Percentiles rank a stretch among this genome's conserved stretches.
Conservation (phyloP, 495 filamentous ascomycete species). For the Neurospora intermedia region DNA sequence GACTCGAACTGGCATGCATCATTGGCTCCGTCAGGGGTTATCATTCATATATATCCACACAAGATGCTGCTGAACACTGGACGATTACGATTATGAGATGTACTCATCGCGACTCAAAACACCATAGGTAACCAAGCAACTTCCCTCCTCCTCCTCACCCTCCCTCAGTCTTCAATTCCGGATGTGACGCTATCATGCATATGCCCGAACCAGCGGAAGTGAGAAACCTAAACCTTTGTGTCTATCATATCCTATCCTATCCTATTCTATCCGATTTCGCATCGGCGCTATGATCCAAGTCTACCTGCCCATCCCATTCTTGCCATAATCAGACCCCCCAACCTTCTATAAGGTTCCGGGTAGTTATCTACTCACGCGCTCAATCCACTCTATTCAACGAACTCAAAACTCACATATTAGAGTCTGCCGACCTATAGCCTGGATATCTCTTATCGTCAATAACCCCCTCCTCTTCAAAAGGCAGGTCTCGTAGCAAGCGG, state of each 20-base stretch:
- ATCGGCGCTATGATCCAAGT: neutral
- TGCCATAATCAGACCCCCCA: neutral
- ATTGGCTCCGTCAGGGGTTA: neutral
- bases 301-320: too few species aligned
- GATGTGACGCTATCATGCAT: too few species aligned
- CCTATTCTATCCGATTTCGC: too few species aligned
- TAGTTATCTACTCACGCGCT: neutral
- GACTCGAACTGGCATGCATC: neutral
- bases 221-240: too few species aligned
- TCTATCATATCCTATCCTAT: too few species aligned
- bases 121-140: too few species aligned
- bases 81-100: too few species aligned
- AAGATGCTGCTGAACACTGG: too few species aligned
- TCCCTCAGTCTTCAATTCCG: too few species aligned
- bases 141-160: too few species aligned
- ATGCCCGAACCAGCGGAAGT: too few species aligned
- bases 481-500: conserved; percentile 33
- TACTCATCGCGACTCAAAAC: too few species aligned
- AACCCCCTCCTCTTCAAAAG: conserved; percentile 12
- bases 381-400: neutral
- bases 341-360: neutral
- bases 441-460: neutral
- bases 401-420: neutral
- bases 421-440: neutral
- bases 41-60: neutral